Evolutionary conservation across 768 basidiomycete species (phyloP).

Genomic region (Boletus insuetus): DNA sequence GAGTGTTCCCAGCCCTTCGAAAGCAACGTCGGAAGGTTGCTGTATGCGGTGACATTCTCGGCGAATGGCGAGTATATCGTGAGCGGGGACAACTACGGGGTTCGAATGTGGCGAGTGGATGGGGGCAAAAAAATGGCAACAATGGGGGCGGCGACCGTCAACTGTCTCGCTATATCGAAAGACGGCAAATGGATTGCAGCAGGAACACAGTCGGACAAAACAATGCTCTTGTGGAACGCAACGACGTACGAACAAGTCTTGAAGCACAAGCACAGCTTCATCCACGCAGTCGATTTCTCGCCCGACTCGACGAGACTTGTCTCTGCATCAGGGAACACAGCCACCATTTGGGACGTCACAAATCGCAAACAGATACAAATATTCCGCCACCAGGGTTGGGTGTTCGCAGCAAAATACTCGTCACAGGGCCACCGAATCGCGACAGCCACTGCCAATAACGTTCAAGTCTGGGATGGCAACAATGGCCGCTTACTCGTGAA

Average conservation of each 20-base stretch:
- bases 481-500: too few species aligned
- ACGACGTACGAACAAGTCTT: not conserved
- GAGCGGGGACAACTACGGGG: not conserved
- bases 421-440: too few species aligned
- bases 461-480: too few species aligned
- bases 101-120: not conserved
- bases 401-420: not conserved
- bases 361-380: not conserved
- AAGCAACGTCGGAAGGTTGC: not conserved
- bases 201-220: too few species aligned
- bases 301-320: not conserved
- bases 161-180: not conserved
- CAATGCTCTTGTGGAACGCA: too few species aligned
- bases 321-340: not conserved
- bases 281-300: not conserved
- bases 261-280: not conserved
- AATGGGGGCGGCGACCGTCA: fast-evolving
- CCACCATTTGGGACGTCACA: not conserved
- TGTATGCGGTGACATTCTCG: not conserved
- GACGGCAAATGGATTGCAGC: not conserved
- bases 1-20: not conserved
- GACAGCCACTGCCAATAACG: too few species aligned
- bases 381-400: too few species aligned
- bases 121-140: too few species aligned
- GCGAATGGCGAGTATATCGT: not conserved